Percentiles rank a stretch among this genome's conserved stretches.
Evolutionary conservation across 192 early-diverging fungal species (phyloP).

Genomic region (Coemansia sp.): DNA sequence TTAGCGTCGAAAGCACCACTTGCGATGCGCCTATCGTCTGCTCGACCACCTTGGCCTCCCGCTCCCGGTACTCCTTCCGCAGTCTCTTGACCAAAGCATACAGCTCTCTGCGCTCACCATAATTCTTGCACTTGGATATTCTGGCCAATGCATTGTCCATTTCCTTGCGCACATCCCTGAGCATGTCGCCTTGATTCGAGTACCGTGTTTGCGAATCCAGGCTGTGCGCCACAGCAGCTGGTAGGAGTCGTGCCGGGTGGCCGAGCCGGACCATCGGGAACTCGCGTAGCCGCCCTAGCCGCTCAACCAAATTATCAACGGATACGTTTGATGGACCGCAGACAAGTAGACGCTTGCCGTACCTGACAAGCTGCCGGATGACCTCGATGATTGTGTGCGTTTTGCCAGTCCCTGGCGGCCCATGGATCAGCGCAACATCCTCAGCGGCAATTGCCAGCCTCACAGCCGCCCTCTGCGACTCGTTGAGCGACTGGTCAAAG

Average conservation of each 20-base stretch:
- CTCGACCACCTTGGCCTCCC: slow-evolving; percentile 70
- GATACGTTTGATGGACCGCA: slow-evolving; percentile 90
- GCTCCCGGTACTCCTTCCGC: slow-evolving; percentile 63
- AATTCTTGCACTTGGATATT: slow-evolving; percentile 64
- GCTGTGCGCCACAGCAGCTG: slow-evolving; percentile 63
- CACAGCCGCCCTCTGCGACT: slow-evolving; percentile 72
- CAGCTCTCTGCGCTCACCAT: slow-evolving; percentile 61
- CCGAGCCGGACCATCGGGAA: slow-evolving; percentile 77
- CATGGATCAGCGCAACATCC: slow-evolving; percentile 77
- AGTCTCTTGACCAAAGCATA: slow-evolving; percentile 68
- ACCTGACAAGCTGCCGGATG: slow-evolving; percentile 67
- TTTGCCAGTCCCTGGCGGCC: slow-evolving; percentile 90
- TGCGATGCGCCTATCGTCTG: slow-evolving; percentile 59
- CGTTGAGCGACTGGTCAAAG: slow-evolving; percentile 66
- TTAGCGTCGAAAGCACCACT: slow-evolving; percentile 79
- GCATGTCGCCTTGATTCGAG: slow-evolving; percentile 70
- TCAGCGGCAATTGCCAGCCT: slow-evolving; percentile 58
- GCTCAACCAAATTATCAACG: slow-evolving; percentile 85
- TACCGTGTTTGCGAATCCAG: slow-evolving; percentile 68
- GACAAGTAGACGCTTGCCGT: slow-evolving; percentile 68
- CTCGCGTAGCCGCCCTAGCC: slow-evolving; percentile 59
- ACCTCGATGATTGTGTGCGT: slow-evolving; percentile 87
- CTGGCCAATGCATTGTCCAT: slow-evolving; percentile 66
- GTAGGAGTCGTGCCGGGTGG: slow-evolving; percentile 79
- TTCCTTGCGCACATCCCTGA: slow-evolving; percentile 74